A percentile compares a stretch with the other conserved stretches of the same genome.
Conservation (phyloP, 257 asterid species). For the Craterostigma plantagineum region DNA sequence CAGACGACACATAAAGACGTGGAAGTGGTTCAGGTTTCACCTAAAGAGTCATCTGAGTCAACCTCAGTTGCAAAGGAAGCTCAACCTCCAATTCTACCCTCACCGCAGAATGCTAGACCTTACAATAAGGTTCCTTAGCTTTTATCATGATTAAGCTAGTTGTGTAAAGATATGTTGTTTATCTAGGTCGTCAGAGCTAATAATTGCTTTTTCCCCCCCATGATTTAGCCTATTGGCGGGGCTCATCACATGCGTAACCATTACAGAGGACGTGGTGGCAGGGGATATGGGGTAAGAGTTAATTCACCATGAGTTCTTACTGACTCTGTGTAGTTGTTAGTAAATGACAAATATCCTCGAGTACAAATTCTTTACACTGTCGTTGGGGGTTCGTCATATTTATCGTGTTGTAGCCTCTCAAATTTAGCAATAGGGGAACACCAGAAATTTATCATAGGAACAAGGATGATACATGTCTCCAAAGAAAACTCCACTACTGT, state of each 20-base stretch:
- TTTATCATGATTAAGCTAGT: not conserved
- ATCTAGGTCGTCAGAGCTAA: not conserved
- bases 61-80: conserved; percentile 39
- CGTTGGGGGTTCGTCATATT: too few species aligned
- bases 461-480: too few species aligned
- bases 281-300: conserved; percentile 57
- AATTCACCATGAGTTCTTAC: too few species aligned
- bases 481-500: too few species aligned
- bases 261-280: conserved; percentile 91
- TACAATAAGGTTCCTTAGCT: conserved; percentile 11
- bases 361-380: too few species aligned
- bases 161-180: not conserved
- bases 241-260: conserved; percentile 36
- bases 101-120: conserved; percentile 43
- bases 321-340: too few species aligned
- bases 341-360: too few species aligned
- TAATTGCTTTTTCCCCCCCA: not conserved
- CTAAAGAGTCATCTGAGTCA: conserved; percentile 23
- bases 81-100: conserved; percentile 78
- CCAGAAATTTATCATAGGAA: too few species aligned
- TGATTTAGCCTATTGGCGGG: conserved; percentile 62
- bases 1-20: conserved; percentile 70
- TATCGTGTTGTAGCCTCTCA: too few species aligned
- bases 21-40: conserved; percentile 66
- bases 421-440: too few species aligned